These are phyloP conservation scores for Galeopsis tetrahit DNA, from an alignment of 257 asterid species.

Conservation along the genomic window DNA sequence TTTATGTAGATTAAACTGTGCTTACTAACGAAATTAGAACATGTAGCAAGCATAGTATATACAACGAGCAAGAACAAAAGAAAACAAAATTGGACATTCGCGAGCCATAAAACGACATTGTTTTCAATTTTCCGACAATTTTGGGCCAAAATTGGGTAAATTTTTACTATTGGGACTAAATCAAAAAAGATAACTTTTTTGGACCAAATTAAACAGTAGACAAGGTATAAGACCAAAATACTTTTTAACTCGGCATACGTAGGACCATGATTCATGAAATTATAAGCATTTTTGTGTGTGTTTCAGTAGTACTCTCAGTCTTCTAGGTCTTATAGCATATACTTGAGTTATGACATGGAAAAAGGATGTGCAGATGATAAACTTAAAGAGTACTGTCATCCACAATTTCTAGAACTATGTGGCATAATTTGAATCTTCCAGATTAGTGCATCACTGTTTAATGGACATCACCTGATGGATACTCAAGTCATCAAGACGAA, in stretches of 20 bases:
- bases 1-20: constrained; percentile 3
- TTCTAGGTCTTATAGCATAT: not conserved
- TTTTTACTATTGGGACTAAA: too few species aligned
- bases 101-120: too few species aligned
- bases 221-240: too few species aligned
- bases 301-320: not conserved
- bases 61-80: constrained; percentile 5
- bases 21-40: not conserved
- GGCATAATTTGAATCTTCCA: not conserved
- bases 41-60: not conserved
- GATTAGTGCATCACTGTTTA: constrained; percentile 1
- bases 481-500: constrained; percentile 69
- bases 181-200: too few species aligned
- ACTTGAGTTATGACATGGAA: not conserved
- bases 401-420: constrained; percentile 6
- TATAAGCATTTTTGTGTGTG: not conserved
- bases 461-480: constrained; percentile 58
- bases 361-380: too few species aligned
- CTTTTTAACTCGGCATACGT: not conserved
- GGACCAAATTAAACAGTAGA: too few species aligned
- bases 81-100: not conserved
- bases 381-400: not conserved
- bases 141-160: too few species aligned
- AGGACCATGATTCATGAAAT: not conserved
- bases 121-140: too few species aligned